Evolutionary conservation across 345 rosid species (phyloP), one percentile per base, ranked within the genome.

Genomic region (Eucalyptus regnans): DNA sequence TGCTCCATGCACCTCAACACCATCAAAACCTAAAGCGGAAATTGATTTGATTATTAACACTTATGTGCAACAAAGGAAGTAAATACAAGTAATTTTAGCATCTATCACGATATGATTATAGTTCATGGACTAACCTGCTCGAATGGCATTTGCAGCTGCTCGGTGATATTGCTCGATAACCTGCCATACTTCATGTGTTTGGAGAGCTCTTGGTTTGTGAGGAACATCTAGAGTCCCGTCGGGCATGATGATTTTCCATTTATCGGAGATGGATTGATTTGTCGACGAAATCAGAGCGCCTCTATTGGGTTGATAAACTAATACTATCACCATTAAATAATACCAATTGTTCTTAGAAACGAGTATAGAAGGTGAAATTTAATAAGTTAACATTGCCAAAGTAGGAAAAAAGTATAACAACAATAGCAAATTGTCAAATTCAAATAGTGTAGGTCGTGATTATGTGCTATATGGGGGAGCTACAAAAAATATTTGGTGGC

Each of bases 161-260:
- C 0, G 71, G 25, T 29, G 86, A 37, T 88, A 52, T 25, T 88
- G 86, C 76, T 79, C 86, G 8, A 88, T 79, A 23, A 88, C 86
- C 12, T 76, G 23, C 41, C 31, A 43, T 13, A 88, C 76, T 12
- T 80, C 76, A 1, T 58, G 27, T 25, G 66, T 79, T 33, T 79
- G 54, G 43, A 88, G 86, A n/a, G 86, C 89, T 80, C 52, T 49
- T 4, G 89, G 89, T 6, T 14, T 48, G 48, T 31, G 17, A 48
- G 16, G 17, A 20, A 29, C 15, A 13, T 31, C 3, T 9, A 16
- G 50, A 54, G 90, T 86, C 37, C 91, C 89, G 31, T 91, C 90
- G 43, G 94, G 92, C 91, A 92, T 52, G 7, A 90, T 90, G 52
- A 89, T 90, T 50, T 85, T 90, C 90, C 91, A 91, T 86, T 92